phyloP scores from a whole-genome alignment of 768 basidiomycete species.

The Boletus subcaerulescens region DNA sequence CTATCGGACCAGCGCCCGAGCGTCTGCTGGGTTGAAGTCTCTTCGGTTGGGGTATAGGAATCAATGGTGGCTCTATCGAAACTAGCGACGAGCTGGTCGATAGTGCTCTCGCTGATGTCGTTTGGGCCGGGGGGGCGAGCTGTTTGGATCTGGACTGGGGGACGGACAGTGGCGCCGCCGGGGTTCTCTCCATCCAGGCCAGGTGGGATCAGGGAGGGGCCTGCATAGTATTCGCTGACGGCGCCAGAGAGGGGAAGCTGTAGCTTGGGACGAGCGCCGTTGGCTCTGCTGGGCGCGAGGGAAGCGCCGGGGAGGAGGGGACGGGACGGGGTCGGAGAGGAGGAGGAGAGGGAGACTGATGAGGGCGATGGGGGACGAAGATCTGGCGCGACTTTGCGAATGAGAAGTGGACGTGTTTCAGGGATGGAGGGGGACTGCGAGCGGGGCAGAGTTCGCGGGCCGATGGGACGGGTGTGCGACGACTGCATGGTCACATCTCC shows the following conservation, averaged over 20 bases:
- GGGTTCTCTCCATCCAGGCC: conserved; percentile 36
- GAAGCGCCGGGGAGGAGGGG: conserved; percentile 32
- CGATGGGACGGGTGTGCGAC: conserved; percentile 42
- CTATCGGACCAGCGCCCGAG: conserved; percentile 60
- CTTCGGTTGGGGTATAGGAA: conserved; percentile 35
- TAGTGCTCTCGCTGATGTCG: conserved; percentile 32
- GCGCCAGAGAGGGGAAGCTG: conserved; percentile 32
- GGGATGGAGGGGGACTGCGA: conserved; percentile 42
- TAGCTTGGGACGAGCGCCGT: conserved; percentile 33
- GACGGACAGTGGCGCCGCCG: conserved; percentile 43
- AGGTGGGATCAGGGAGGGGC: conserved; percentile 33
- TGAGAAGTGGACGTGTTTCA: conserved; percentile 39
- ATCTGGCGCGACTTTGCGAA: conserved; percentile 37
- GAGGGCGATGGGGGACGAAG: conserved; percentile 28
- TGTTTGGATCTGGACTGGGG: conserved; percentile 34
- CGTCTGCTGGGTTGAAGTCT: conserved; percentile 27
- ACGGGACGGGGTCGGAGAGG: conserved; percentile 33
- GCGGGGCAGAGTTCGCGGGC: conserved; percentile 46
- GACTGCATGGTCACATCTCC: conserved; percentile 25
- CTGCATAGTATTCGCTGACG: conserved; percentile 32
- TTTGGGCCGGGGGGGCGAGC: conserved; percentile 27
- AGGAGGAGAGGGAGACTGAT: conserved; percentile 28
- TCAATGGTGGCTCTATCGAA: conserved; percentile 32
- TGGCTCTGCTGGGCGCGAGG: conserved; percentile 15
- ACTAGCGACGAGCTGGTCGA: conserved; percentile 35